phyloP scores from a whole-genome alignment of 345 rosid genomes.

The Cardamine occulta region DNA sequence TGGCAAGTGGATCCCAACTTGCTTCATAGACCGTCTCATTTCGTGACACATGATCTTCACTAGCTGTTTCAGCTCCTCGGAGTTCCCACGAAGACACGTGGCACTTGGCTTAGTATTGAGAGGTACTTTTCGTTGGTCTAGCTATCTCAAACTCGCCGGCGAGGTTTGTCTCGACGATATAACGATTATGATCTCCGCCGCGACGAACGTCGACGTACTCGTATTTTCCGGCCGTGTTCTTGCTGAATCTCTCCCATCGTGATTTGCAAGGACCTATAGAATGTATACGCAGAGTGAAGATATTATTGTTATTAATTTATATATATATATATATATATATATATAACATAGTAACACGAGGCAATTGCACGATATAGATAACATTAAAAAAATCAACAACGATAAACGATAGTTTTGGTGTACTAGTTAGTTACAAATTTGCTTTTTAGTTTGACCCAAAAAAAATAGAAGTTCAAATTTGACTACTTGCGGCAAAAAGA shows the following conservation, averaged over 20 bases:
- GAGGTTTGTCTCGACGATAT: constrained; percentile 61
- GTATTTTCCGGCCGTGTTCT: constrained; percentile 58
- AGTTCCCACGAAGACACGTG: constrained; percentile 60
- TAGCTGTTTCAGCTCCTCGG: constrained; percentile 55
- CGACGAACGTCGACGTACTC: constrained; percentile 64
- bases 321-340: no score
- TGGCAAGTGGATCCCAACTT: constrained; percentile 54
- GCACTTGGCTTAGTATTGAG: constrained; percentile 51
- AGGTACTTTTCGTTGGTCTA: constrained; percentile 58
- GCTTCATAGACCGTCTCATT: constrained; percentile 59
- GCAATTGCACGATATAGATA: neutral
- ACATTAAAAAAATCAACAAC: neutral
- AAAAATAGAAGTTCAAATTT: no score
- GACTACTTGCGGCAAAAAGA: neutral
- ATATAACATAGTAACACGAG: neutral
- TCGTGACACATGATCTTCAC: constrained; percentile 70
- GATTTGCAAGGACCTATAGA: constrained; percentile 78
- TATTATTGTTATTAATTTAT: neutral
- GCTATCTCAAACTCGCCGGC: constrained; percentile 68
- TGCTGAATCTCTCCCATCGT: constrained; percentile 64
- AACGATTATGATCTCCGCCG: constrained; percentile 46
- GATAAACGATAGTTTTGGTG: no score
- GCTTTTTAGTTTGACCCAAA: no score
- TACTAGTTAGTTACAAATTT: no score
- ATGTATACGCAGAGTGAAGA: neutral